Evolutionary conservation across 2,329 filamentous ascomycete species (phyloP).

Genomic region (Arthrinium phaeospermum): DNA sequence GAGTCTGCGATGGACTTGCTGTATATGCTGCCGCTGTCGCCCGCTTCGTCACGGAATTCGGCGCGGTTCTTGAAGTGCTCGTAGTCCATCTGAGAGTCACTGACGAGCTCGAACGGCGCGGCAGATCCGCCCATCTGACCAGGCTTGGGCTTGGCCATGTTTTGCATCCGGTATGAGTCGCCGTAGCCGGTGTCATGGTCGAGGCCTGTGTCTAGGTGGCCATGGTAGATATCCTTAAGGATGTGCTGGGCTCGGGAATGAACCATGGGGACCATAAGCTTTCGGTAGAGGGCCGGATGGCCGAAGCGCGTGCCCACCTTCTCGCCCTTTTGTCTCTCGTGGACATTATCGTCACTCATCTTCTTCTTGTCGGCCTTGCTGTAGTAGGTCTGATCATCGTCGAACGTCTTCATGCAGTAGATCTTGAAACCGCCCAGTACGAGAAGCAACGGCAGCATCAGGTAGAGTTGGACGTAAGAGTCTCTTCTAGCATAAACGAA

Average conservation of each 20-base stretch:
- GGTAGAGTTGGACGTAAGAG: conserved; percentile 73
- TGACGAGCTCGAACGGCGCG: conserved; percentile 77
- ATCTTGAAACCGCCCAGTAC: conserved; percentile 84
- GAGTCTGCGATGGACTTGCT: conserved; percentile 59
- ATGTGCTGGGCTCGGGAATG: conserved; percentile 85
- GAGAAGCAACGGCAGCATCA: conserved; percentile 78
- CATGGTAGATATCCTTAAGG: conserved; percentile 81
- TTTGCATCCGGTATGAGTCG: conserved; percentile 77
- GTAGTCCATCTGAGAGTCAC: conserved; percentile 83
- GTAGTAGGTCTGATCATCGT: conserved; percentile 79
- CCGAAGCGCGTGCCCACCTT: conserved; percentile 79
- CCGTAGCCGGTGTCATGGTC: conserved; percentile 73
- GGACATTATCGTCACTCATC: conserved; percentile 50
- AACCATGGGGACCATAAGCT: conserved; percentile 94
- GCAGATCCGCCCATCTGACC: conserved; percentile 56
- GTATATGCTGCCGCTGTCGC: conserved; percentile 69
- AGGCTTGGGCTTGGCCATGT: conserved; percentile 65
- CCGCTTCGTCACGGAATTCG: conserved; percentile 84
- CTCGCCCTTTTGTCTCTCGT: conserved; percentile 61
- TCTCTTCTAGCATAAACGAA: conserved; percentile 71
- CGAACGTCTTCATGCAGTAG: conserved; percentile 79
- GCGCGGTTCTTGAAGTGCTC: conserved; percentile 85
- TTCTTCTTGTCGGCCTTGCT: conserved; percentile 56
- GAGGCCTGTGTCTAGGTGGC: conserved; percentile 71
- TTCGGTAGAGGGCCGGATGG: conserved; percentile 87